phyloP scores from a whole-genome alignment of 83 land plant genomes.

The Picea mariana region DNA sequence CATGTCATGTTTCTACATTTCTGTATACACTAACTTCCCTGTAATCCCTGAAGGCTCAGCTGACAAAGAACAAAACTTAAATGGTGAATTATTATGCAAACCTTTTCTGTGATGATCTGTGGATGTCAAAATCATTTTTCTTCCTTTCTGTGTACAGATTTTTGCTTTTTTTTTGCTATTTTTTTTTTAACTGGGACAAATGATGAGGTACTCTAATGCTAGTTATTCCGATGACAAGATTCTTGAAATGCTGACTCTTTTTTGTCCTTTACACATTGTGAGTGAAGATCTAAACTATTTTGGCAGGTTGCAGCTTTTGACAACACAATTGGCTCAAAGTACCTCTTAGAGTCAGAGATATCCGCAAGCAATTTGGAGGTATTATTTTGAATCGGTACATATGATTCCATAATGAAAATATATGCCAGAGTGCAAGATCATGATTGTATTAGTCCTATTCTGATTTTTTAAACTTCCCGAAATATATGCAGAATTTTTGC shows the following conservation, averaged over 20 bases:
- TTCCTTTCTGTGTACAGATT: not conserved
- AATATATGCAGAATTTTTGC: constrained; percentile 70
- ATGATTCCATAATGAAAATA: constrained; percentile 5
- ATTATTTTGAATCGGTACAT: not conserved
- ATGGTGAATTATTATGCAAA: no score
- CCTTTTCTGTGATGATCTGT: not conserved
- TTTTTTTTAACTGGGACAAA: not conserved
- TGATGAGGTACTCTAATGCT: not conserved
- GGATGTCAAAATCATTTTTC: not conserved
- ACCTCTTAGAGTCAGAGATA: constrained; percentile 69
- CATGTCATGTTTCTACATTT: not conserved
- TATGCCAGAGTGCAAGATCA: not conserved
- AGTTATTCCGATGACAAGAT: not conserved
- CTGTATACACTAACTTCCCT: not conserved
- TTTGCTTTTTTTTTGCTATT: no score
- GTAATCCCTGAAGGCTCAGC: not conserved
- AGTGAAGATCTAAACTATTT: not conserved
- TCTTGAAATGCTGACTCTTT: not conserved
- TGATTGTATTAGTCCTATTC: not conserved
- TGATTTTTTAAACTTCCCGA: not conserved
- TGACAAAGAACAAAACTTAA: not conserved
- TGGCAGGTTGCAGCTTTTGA: constrained; percentile 75
- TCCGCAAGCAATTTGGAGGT: constrained; percentile 65
- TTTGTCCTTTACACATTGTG: not conserved
- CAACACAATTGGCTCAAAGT: constrained; percentile 68